phyloP scores from a whole-genome alignment of 345 rosid species.

The Brassica rapa region DNA sequence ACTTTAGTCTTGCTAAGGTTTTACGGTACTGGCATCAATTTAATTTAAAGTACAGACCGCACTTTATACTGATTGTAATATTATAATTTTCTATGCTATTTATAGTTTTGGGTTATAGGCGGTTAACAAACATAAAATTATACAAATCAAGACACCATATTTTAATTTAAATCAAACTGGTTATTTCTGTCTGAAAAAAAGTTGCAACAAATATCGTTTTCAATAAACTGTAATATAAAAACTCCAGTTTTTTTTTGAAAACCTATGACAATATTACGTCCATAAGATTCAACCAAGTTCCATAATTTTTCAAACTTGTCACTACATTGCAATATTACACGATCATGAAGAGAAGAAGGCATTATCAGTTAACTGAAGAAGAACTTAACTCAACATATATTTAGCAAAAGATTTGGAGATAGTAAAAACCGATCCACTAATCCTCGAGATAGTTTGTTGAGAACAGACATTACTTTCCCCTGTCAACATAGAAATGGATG shows the following conservation, averaged over 20 bases:
- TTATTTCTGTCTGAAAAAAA: not conserved
- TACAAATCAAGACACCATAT: not conserved
- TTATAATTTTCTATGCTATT: not conserved
- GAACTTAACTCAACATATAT: slow-evolving; percentile 8
- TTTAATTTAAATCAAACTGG: not conserved
- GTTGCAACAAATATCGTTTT: not conserved
- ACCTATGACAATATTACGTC: not conserved
- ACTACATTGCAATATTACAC: slow-evolving; percentile 25
- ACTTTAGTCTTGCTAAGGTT: not conserved
- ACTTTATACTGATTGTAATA: not conserved
- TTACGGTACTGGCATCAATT: not conserved
- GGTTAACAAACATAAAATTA: not conserved
- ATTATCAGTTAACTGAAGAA: slow-evolving; percentile 19
- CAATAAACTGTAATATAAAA: not conserved
- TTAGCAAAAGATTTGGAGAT: slow-evolving; percentile 7
- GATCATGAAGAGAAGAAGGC: not conserved
- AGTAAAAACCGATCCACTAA: not conserved
- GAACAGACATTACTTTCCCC: slow-evolving; percentile 37
- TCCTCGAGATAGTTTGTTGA: not conserved
- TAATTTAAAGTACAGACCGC: not conserved
- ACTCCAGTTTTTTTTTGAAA: not conserved
- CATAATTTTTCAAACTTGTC: not conserved
- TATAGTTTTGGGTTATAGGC: not conserved
- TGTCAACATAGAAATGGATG: slow-evolving; percentile 2
- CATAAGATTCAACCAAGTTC: slow-evolving; percentile 13